A percentile compares a stretch with the other conserved stretches of the same genome.
These are phyloP conservation scores for Eutypella sp. DNA, from an alignment of 2,329 filamentous ascomycete species.

Conservation along the genomic window DNA sequence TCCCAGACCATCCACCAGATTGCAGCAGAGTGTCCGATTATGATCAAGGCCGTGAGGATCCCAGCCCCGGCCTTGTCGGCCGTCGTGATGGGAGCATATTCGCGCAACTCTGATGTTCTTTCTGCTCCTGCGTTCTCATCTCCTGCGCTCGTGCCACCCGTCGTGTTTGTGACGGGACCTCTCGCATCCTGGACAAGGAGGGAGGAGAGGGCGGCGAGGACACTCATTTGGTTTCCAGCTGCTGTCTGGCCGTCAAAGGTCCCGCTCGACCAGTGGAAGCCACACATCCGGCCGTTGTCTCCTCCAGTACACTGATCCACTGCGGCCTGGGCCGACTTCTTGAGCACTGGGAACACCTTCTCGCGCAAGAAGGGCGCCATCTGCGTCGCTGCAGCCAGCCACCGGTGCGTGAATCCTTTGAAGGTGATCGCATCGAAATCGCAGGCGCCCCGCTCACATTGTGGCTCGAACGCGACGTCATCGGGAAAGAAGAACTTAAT, in stretches of 20 bases:
- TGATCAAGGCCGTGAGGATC: slow-evolving; percentile 22
- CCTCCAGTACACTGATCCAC: slow-evolving; percentile 30
- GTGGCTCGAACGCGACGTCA: slow-evolving; percentile 46
- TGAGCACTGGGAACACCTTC: slow-evolving; percentile 31
- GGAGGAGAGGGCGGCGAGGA: slow-evolving; percentile 40
- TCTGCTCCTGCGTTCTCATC: slow-evolving; percentile 18
- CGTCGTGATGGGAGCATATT: slow-evolving; percentile 13
- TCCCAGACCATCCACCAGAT: too few species aligned
- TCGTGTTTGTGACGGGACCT: slow-evolving; percentile 29
- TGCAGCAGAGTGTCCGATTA: too few species aligned
- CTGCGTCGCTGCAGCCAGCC: slow-evolving; percentile 35
- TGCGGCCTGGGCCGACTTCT: slow-evolving; percentile 33
- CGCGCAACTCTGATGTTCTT: background rate
- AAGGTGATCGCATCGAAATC: slow-evolving; percentile 51
- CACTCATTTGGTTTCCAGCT: slow-evolving; percentile 46
- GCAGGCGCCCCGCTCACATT: slow-evolving; percentile 48
- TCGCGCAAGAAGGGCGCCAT: slow-evolving; percentile 31
- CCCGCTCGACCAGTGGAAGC: slow-evolving; percentile 42
- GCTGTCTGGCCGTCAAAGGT: slow-evolving; percentile 41
- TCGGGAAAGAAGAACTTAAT: slow-evolving; percentile 46
- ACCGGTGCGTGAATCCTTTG: slow-evolving; percentile 54
- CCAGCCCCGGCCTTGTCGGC: slow-evolving; percentile 23
- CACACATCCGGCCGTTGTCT: slow-evolving; percentile 38
- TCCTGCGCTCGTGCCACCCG: slow-evolving; percentile 35
- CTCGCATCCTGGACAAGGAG: slow-evolving; percentile 30